Conservation (phyloP, 495 filamentous ascomycete species). For the Talaromyces liani region DNA sequence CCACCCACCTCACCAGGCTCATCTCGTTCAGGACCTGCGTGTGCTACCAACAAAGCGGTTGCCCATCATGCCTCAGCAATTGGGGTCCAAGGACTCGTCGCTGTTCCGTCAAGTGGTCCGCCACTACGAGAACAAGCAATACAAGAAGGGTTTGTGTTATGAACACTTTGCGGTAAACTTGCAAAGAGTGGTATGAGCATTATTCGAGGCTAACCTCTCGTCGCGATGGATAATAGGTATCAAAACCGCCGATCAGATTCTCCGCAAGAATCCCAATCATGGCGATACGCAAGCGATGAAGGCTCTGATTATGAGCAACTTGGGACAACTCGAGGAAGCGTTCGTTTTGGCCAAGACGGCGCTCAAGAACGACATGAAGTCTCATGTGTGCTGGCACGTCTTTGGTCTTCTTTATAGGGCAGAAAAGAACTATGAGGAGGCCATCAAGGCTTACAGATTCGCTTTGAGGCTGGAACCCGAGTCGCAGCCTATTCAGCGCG, state of each 20-base stretch:
- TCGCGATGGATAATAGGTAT: conserved; percentile 49
- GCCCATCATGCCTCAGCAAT: conserved; percentile 66
- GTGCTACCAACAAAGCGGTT: not conserved
- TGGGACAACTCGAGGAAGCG: conserved; percentile 85
- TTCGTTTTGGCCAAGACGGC: conserved; percentile 88
- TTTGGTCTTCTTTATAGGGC: conserved; percentile 92
- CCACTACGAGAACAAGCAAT: conserved; percentile 95
- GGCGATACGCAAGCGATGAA: conserved; percentile 99
- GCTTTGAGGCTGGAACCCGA: conserved; percentile 88
- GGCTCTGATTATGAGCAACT: conserved; percentile 87
- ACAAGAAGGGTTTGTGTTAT: conserved; percentile 70
- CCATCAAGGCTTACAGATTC: conserved; percentile 97
- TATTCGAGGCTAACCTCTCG: conserved; percentile 1
- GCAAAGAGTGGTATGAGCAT: not conserved
- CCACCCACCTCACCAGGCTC: conserved; percentile 17
- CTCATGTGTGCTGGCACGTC: conserved; percentile 98
- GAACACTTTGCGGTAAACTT: conserved; percentile 1
- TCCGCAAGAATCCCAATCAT: conserved; percentile 90
- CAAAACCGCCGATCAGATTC: conserved; percentile 89
- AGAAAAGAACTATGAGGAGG: conserved; percentile 95
- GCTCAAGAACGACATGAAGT: conserved; percentile 91
- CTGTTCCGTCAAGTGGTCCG: conserved; percentile 92
- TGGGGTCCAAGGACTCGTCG: conserved; percentile 83
- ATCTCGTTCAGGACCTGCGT: conserved; percentile 17
- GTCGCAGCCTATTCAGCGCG: conserved; percentile 85